Percentiles rank a stretch among this genome's conserved stretches.
These are phyloP conservation scores for Hemileccinum impolitum DNA, from an alignment of 768 basidiomycete genomes.

Conservation along the genomic window DNA sequence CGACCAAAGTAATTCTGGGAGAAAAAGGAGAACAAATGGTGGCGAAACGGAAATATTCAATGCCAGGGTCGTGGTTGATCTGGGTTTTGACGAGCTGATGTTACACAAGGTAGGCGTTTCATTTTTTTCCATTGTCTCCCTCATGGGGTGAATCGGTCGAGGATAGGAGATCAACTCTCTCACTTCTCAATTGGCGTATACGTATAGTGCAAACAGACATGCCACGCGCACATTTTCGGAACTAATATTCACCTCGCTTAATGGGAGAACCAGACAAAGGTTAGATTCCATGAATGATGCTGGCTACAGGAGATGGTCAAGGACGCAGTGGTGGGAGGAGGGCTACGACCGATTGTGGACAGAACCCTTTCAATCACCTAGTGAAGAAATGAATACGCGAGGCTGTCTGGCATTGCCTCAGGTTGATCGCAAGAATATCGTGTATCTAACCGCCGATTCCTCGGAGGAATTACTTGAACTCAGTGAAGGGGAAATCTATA, in stretches of 20 bases:
- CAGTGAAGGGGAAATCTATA: slow-evolving; percentile 80
- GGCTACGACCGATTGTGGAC: slow-evolving; percentile 71
- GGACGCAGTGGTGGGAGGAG: slow-evolving; percentile 81
- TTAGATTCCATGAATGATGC: slow-evolving; percentile 64
- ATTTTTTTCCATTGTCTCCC: slow-evolving; percentile 7
- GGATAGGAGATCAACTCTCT: slow-evolving; percentile 86
- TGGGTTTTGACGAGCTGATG: slow-evolving; percentile 94
- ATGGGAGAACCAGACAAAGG: slow-evolving; percentile 62
- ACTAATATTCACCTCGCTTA: slow-evolving; percentile 77
- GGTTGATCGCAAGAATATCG: slow-evolving; percentile 48
- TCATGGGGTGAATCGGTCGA: slow-evolving; percentile 11
- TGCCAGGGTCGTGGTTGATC: slow-evolving; percentile 76
- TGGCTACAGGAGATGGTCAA: slow-evolving; percentile 74
- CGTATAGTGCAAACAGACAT: slow-evolving; percentile 83
- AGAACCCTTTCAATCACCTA: slow-evolving; percentile 1
- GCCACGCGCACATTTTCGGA: slow-evolving; percentile 65
- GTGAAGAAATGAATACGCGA: slow-evolving; percentile 3
- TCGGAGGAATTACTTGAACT: slow-evolving; percentile 82
- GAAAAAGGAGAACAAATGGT: slow-evolving; percentile 23
- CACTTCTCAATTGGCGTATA: slow-evolving; percentile 85
- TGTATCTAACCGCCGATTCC: slow-evolving; percentile 96
- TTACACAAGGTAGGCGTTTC: slow-evolving; percentile 71
- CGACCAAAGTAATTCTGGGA: slow-evolving; percentile 24
- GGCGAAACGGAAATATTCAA: slow-evolving; percentile 45
- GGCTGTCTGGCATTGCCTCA: slow-evolving; percentile 2